Base-by-base conservation (phyloP, 2,329 filamentous ascomycete species). In the Rhynchosporium secalis region DNA sequence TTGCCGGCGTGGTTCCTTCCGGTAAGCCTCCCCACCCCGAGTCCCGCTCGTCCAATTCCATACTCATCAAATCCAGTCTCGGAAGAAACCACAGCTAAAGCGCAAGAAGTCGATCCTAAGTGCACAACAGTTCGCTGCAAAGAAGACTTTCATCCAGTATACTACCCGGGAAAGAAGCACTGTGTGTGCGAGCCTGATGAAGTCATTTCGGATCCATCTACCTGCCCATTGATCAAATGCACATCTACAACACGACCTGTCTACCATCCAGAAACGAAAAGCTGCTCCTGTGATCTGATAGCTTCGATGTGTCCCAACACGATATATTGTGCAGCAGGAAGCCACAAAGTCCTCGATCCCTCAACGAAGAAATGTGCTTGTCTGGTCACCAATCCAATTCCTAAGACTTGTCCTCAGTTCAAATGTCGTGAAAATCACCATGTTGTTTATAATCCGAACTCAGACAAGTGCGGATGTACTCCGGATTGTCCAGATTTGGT, bases 401-500 rank as follows among this genome's bases (percentile, higher is more conserved):
- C 61, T 12, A 49, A 43, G 5, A 64, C 63, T 31, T 69, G 66
- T 31, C 68, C 65, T 57, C 54, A 51, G 15, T 64, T 69, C 28
- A 67, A 69, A 51, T 69, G 66, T 29, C 45, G 45, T 0, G 58
- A 60, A 10, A 61, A 57, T 12, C 46, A 63, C 9, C 66, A 68
- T 48, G 57, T 65, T 12, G 65, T 69, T 6, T 69, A 64, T 43
- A 60, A 68, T 29, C 60, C 65, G 1, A 63, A 64, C 6, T 64
- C 65, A 0, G 47, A 60, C 20, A 68, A 63, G 20, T 70, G 68
- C 43, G 36, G 12, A 31, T 70, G 68, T 36, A 58, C 63, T 13
- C 28, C 54, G 26, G 66, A 68, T 38, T 68, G 66, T 55, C 66
- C 65, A 10, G 63, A 65, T 33, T 51, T 69, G 6, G 60, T 66